Evolutionary conservation across 345 rosid genomes (phyloP), one percentile per base, ranked within the genome.

Genomic region (Rhodomyrtus tomentosa): DNA sequence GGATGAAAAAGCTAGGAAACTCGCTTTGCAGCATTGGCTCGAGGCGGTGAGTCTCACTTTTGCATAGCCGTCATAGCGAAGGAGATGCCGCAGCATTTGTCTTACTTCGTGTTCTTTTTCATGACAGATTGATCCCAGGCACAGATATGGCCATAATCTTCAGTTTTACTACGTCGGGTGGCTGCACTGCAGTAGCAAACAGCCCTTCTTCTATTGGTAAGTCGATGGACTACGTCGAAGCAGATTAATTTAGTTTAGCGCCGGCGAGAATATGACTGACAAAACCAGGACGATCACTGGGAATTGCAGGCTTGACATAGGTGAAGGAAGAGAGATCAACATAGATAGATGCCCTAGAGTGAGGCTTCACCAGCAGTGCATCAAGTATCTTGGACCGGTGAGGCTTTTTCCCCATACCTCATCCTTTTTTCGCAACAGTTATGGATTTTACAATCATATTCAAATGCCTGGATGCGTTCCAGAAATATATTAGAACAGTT

Each of bases 21-120:
- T 96, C 73, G 98, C 99, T 84, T 89, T 96, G 85, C 99, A 95
- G 86, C 99, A 96, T 83, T 96, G 99, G 98, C 98, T 96, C 50
- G 99, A 96, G 81, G 99, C 98, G 16, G 99, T 96, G 90, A 94
- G 98, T 88, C 42, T 56, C 20, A 53, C 29, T 24, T 83, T 74
- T 81, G 22, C 58, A 16, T 50, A 7, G 27, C 48, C 5, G 7
- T 18, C 18, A 68, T 18, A 36, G 45, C 79, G 18, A 0, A 18
- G 79, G 45, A 36, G 7, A 68, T 36, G 79, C 79, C 45, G 5
- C 79, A 32, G 79, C 79, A 20, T 68, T 68, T 36, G 79, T 68
- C 79, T 36, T 36, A 10, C 45, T 68, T 68, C 45, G 18, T 68
- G 79, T 20, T 68, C 24, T 36, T 62, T 55, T 55, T 32, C 14